A percentile compares a stretch with the other conserved stretches of the same genome.
These are phyloP conservation scores for Ilex paraguariensis DNA, from an alignment of 305 asterid genomes.

Conservation along the genomic window DNA sequence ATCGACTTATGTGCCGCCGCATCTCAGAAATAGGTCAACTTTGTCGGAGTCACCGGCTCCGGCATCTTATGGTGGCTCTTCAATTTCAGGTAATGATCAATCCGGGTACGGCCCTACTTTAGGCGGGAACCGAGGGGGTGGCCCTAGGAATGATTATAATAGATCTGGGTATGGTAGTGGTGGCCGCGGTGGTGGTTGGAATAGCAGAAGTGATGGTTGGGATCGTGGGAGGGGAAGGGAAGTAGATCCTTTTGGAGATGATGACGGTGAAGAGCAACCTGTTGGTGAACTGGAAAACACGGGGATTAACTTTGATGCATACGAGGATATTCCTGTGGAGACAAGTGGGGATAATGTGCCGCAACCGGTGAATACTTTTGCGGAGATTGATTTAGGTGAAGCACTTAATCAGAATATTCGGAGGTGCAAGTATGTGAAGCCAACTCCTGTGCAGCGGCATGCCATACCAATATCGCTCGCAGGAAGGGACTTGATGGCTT, in stretches of 20 bases:
- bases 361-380: conserved; percentile 82
- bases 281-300: conserved; percentile 44
- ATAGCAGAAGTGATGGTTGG: conserved; percentile 59
- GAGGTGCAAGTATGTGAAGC: conserved; percentile 96
- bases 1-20: conserved; percentile 75
- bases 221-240: conserved; percentile 71
- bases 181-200: conserved; percentile 57
- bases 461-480: conserved; percentile 80
- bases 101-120: conserved; percentile 38
- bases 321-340: conserved; percentile 97
- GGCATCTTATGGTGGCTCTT: conserved; percentile 40
- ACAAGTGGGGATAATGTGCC: conserved; percentile 91
- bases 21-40: conserved; percentile 75
- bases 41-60: conserved; percentile 42
- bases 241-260: conserved; percentile 71
- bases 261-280: conserved; percentile 38
- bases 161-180: conserved; percentile 31
- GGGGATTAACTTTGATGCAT: conserved; percentile 90
- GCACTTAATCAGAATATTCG: conserved; percentile 73
- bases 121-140: conserved; percentile 49
- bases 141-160: conserved; percentile 38
- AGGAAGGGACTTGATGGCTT: conserved; percentile 95
- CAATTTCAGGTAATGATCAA: conserved; percentile 42
- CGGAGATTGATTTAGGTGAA: conserved; percentile 88
- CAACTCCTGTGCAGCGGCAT: conserved; percentile 89